Evolutionary conservation across 768 basidiomycete genomes (phyloP), one percentile per base, ranked within the genome.

Genomic region (Suillus subluteus): DNA sequence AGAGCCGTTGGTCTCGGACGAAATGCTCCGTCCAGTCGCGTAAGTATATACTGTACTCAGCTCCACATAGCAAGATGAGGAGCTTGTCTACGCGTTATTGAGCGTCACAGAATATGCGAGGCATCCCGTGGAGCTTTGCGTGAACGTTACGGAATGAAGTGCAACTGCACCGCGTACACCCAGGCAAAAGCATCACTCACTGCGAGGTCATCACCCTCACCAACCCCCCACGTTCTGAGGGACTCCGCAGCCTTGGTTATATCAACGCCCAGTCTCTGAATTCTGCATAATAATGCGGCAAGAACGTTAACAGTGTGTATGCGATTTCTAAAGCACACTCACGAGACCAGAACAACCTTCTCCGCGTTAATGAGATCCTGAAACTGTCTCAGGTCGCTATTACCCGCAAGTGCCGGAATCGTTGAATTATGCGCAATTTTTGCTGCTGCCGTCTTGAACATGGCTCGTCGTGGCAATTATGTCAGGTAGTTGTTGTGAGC

Each of bases 301-400:
- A n/a, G n/a, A 26, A 32, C n/a, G 18, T 61, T 40, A 37, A 32
- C 58, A 32, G 11, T 38, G 11, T 11, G 62, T 40, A 59, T 44
- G 9, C 2, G 4, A 6, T 65, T 8, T 18, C 48, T 38, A 3
- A 38, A 16, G 37, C n/a, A 18, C 35, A 82, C 89, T 72, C 71
- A 95, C 93, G 91, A 86, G 58, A 83, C 79, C 38, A 96, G 82
- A 9, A 96, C 88, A 8, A 85, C 80, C 80, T 98, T 98, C 79
- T 98, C 95, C 1, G 92, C 87, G 2, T 88, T 90, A 65, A 98
- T 98, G 68, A 97, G 83, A 73, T 96, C 95, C 74, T 98, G 95
- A 9, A 98, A 80, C 0, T 89, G 87, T 35, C 90, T 81, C 4
- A 96, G 79, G 75, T 96, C 95, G 71, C 89, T 88, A 75, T 94